Evolutionary conservation across 2,329 filamentous ascomycete species (phyloP), one percentile per base, ranked within the genome.

Genomic region (Xylariaceae sp.): DNA sequence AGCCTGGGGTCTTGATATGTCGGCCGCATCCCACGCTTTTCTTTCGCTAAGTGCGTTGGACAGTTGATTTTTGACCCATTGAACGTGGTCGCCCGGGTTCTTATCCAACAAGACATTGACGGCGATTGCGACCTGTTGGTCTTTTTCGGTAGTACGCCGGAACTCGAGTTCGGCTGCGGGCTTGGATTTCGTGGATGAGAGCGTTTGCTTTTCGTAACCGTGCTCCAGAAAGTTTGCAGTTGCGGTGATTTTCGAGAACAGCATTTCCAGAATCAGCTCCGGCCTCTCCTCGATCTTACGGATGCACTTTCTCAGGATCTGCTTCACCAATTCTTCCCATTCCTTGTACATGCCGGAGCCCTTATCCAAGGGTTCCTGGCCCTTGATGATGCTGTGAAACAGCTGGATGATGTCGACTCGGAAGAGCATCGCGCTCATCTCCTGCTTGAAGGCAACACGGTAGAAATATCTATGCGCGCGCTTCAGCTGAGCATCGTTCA

Each of bases 381-480:
- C 90, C 56, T 93, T 93, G 58, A 96, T 83, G 77, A 98, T 89
- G 52, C 78, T 82, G 54, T 94, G 80, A 31, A 98, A 80, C 2
- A 96, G 69, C 27, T 84, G 78, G 29, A 98, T 77, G 22, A 95
- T 94, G 54, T 96, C 92, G 5, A 94, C 75, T 8, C 90, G 78
- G 60, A 88, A 96, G 1, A 98, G 69, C 63, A 95, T 75, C 15
- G 95, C 80, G 36, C 80, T 80, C 65, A 92, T 80, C 29, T 95
- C 86, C 58, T 94, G 84, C 61, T 96, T 98, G 67, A 96, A 96
- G 0, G 88, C 88, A 9, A 94, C 71, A 0, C 90, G 81, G 52
- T 96, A 93, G 52, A 98, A 89, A 58, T 90, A 98, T 5, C 92
- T 82, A 61, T 96, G 92, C 10, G 82, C 82, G 5, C 92, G 79